Evolutionary conservation across 2,329 filamentous ascomycete genomes (phyloP).

Genomic region (Aspergillus neotritici): DNA sequence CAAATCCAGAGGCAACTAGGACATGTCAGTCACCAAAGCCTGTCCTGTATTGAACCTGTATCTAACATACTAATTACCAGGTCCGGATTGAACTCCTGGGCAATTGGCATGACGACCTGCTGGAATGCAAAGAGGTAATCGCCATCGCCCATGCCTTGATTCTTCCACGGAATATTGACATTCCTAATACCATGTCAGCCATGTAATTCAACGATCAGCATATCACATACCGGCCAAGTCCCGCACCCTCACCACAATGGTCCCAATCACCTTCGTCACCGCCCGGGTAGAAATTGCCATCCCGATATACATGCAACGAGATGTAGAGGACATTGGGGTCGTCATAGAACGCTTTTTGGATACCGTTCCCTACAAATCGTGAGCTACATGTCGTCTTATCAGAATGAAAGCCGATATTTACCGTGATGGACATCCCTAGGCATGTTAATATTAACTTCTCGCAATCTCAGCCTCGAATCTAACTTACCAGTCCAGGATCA

Average conservation of each 20-base stretch:
- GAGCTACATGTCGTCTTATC: constrained; percentile 9
- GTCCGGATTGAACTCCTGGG: constrained; percentile 87
- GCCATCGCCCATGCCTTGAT: constrained; percentile 79
- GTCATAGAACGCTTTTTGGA: constrained; percentile 92
- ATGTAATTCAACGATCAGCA: not conserved
- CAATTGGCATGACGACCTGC: constrained; percentile 92
- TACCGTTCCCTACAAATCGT: constrained; percentile 66
- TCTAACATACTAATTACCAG: constrained; percentile 64
- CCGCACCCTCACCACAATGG: constrained; percentile 54
- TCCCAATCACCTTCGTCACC: constrained; percentile 54
- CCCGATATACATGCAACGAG: constrained; percentile 81
- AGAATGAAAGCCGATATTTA: constrained; percentile 19
- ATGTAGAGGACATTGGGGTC: constrained; percentile 95
- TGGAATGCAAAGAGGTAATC: constrained; percentile 98
- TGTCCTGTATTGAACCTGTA: not conserved
- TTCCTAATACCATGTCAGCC: constrained; percentile 41
- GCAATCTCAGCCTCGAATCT: not conserved
- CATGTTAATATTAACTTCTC: constrained; percentile 16
- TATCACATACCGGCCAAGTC: constrained; percentile 49
- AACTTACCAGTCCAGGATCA: constrained; percentile 90
- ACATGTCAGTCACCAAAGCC: constrained; percentile 10
- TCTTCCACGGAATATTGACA: constrained; percentile 64
- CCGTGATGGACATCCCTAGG: constrained; percentile 63
- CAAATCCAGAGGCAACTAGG: constrained; percentile 82
- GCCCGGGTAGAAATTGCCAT: constrained; percentile 78